phyloP scores from a whole-genome alignment of 2,329 filamentous ascomycete species.

The Talaromyces sp. region DNA sequence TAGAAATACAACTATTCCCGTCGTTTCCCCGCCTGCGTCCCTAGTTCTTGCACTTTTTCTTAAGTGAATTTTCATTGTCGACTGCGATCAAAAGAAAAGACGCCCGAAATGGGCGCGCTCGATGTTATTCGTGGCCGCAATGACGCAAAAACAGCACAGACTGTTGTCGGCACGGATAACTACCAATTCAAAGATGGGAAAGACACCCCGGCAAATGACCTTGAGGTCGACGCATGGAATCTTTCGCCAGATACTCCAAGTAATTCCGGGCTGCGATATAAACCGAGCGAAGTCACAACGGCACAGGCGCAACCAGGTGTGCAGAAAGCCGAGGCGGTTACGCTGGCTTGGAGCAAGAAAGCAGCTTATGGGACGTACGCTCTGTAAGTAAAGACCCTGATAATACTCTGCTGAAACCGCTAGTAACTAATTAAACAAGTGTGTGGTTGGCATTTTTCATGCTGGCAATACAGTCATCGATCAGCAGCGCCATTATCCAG shows the following conservation, averaged over 20 bases:
- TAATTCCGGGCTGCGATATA: not conserved
- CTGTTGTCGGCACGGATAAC: not conserved
- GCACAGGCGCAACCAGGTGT: slow-evolving; percentile 25
- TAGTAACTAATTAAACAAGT: slow-evolving; percentile 24
- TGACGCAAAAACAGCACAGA: not conserved
- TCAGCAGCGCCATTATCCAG: slow-evolving; percentile 39
- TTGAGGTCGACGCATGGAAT: slow-evolving; percentile 20
- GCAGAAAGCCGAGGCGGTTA: slow-evolving; percentile 36
- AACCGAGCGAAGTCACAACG: slow-evolving; percentile 18
- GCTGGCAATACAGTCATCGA: slow-evolving; percentile 38
- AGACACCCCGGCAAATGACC: slow-evolving; percentile 11
- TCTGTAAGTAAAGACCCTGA: slow-evolving; percentile 19
- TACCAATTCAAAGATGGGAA: not conserved
- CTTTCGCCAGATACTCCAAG: slow-evolving; percentile 19
- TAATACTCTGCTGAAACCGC: not conserved
- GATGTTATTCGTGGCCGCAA: not conserved
- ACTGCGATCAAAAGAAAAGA: not conserved
- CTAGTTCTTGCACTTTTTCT: not conserved
- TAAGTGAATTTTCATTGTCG: not conserved
- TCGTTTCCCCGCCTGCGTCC: not conserved
- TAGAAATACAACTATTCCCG: not conserved
- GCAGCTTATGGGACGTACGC: slow-evolving; percentile 26
- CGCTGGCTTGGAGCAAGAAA: slow-evolving; percentile 34
- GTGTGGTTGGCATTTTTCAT: slow-evolving; percentile 44
- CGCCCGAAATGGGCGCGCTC: not conserved